Evolutionary conservation across 306 rosid genomes (phyloP).

Genomic region (Begonia masoniana): DNA sequence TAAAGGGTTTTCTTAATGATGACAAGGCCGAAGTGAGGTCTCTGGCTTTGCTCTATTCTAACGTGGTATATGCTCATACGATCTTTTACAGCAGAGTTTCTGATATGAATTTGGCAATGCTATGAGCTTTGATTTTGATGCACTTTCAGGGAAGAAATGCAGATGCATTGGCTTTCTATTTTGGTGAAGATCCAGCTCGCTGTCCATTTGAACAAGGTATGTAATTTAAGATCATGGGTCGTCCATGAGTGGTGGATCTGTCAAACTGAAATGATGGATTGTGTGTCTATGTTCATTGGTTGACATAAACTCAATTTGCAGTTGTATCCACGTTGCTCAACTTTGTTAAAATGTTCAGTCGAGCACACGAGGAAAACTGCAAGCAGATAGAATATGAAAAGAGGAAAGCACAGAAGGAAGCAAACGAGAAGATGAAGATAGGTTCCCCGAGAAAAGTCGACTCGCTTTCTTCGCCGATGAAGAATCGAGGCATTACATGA

Average conservation of each 20-base stretch:
- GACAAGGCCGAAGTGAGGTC: slow-evolving; percentile 1
- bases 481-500: too few relatives aligned
- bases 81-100: background rate
- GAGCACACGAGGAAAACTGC: slow-evolving; percentile 43
- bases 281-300: background rate
- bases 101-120: background rate
- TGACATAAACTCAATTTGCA: slow-evolving; percentile 5
- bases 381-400: slow-evolving; percentile 38
- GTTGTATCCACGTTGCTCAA: slow-evolving; percentile 46
- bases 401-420: slow-evolving; percentile 44
- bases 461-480: too few relatives aligned
- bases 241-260: too few relatives aligned
- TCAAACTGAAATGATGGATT: too few relatives aligned
- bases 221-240: background rate
- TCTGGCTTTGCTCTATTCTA: background rate
- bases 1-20: background rate
- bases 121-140: background rate
- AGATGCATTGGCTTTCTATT: background rate
- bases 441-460: slow-evolving; percentile 15
- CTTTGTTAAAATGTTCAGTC: slow-evolving; percentile 41
- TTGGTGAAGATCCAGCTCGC: background rate
- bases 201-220: background rate
- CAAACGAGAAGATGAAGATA: slow-evolving; percentile 29
- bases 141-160: background rate
- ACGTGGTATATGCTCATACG: background rate